phyloP scores from a whole-genome alignment of 306 rosid genomes.

The Quercus berberidifolia region DNA sequence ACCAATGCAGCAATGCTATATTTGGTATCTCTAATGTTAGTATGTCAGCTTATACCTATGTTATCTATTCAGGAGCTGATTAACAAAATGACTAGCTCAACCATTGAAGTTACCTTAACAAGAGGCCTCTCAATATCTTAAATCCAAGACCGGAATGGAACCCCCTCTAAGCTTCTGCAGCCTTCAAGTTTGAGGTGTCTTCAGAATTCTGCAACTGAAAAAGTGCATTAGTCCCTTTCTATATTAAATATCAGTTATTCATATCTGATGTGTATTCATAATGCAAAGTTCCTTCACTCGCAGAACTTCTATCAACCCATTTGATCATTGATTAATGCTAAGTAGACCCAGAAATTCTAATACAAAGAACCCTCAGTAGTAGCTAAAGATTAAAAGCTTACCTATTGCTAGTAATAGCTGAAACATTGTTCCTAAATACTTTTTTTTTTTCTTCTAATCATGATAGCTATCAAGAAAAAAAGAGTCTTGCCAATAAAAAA shows the following conservation, averaged over 20 bases:
- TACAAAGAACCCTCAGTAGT: background rate
- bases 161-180: background rate
- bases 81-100: background rate
- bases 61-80: background rate
- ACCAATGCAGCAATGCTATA: background rate
- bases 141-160: too few relatives aligned
- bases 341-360: background rate
- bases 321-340: background rate
- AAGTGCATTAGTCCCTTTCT: background rate
- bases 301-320: background rate
- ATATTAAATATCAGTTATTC: background rate
- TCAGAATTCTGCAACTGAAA: background rate
- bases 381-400: background rate
- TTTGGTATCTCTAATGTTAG: background rate
- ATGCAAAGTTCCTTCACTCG: background rate
- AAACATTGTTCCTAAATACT: too few relatives aligned
- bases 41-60: background rate
- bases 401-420: too few relatives aligned
- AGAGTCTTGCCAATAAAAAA: too few relatives aligned
- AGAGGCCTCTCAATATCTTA: background rate
- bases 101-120: background rate
- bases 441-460: too few relatives aligned
- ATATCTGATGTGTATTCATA: background rate
- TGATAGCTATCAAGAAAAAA: too few relatives aligned
- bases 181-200: background rate